Evolutionary conservation across 768 basidiomycete species (phyloP).

Genomic region (Mycena chlorophos): DNA sequence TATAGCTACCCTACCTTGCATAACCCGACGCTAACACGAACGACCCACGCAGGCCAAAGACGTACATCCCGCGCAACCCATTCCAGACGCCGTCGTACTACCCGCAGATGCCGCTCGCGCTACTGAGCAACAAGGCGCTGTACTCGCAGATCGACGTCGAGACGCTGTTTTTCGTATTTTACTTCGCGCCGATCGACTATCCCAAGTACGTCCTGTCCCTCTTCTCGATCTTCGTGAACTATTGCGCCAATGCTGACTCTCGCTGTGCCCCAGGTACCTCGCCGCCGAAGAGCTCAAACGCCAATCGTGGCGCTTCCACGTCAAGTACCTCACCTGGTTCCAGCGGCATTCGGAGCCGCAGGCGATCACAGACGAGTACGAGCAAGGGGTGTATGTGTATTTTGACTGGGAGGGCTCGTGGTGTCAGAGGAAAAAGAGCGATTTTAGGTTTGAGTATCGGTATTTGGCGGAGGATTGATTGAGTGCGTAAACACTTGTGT

Average conservation of each 20-base stretch:
- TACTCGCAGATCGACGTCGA: slow-evolving; percentile 94
- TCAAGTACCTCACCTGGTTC: slow-evolving; percentile 99
- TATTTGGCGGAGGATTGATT: slow-evolving; percentile 86
- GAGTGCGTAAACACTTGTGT: too few relatives aligned
- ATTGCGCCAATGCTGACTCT: slow-evolving; percentile 1
- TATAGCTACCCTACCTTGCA: too few relatives aligned
- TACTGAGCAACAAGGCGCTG: slow-evolving; percentile 78
- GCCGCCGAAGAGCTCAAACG: slow-evolving; percentile 96
- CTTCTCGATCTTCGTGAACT: not conserved
- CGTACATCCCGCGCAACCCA: slow-evolving; percentile 92
- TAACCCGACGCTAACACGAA: not conserved
- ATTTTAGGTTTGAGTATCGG: slow-evolving; percentile 95
- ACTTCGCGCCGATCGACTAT: slow-evolving; percentile 95
- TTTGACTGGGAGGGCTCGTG: slow-evolving; percentile 99
- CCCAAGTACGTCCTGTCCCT: slow-evolving; percentile 69
- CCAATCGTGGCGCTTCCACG: slow-evolving; percentile 98
- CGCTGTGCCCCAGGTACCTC: slow-evolving; percentile 68
- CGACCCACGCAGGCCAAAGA: slow-evolving; percentile 75
- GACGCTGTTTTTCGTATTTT: slow-evolving; percentile 97
- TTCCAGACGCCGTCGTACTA: slow-evolving; percentile 89
- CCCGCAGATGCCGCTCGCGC: slow-evolving; percentile 80
- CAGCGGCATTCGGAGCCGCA: slow-evolving; percentile 97
- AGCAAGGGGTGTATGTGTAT: slow-evolving; percentile 98
- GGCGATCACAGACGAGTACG: slow-evolving; percentile 98
- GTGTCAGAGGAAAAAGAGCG: slow-evolving; percentile 97